Conservation (phyloP, 331 rosid genomes). For the Phaseolus coccineus region DNA sequence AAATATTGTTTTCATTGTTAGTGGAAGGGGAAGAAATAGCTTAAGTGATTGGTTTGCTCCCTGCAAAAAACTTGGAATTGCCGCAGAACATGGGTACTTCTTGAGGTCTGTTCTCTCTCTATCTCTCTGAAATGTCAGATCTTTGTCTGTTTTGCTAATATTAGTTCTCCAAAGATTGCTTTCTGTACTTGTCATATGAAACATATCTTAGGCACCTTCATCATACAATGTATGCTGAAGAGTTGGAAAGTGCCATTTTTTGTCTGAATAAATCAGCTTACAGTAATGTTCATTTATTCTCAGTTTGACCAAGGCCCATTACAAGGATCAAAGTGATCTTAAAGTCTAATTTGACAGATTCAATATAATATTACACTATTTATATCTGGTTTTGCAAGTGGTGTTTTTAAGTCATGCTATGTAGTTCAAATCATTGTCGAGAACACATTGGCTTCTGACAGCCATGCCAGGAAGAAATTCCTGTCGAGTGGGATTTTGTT, state of each 20-base stretch:
- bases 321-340: conserved; percentile 13
- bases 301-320: conserved; percentile 21
- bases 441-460: conserved; percentile 10
- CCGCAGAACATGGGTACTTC: conserved; percentile 91
- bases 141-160: conserved; percentile 4
- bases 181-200: conserved; percentile 12
- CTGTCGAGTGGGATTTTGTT: not conserved
- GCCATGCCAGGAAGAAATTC: conserved; percentile 22
- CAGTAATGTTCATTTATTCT: conserved; percentile 23
- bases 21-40: conserved; percentile 81
- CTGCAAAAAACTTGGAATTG: conserved; percentile 80
- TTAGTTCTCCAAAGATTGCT: conserved; percentile 17
- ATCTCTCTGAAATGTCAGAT: conserved; percentile 12
- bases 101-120: conserved; percentile 61
- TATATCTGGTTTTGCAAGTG: conserved; percentile 25
- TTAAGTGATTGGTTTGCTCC: conserved; percentile 81
- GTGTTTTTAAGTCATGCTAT: conserved; percentile 21
- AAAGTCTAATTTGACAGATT: conserved; percentile 29
- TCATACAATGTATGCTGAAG: not conserved
- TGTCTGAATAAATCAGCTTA: conserved; percentile 6
- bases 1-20: conserved; percentile 85
- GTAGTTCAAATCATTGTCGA: conserved; percentile 14
- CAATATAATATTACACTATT: not conserved
- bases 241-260: conserved; percentile 22
- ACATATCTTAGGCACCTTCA: conserved; percentile 19